These are phyloP conservation scores for Ceratocystis eucalypticola DNA, from an alignment of 2,329 filamentous ascomycete genomes.

Conservation along the genomic window DNA sequence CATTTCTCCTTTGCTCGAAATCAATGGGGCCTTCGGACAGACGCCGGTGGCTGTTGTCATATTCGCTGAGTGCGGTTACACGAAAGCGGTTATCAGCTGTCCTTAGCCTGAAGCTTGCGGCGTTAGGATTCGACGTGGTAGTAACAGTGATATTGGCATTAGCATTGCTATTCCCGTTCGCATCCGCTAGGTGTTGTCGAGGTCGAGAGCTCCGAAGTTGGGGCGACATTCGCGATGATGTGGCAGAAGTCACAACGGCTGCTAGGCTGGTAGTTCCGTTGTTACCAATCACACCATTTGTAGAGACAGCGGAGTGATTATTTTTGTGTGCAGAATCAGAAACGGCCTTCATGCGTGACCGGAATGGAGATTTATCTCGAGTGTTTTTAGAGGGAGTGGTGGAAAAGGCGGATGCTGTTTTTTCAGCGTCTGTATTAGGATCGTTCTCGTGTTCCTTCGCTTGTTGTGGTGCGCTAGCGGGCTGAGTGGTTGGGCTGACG, in stretches of 20 bases:
- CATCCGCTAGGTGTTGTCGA: constrained; percentile 62
- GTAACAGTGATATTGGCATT: background rate
- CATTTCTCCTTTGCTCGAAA: constrained; percentile 67
- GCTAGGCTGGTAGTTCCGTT: constrained; percentile 47
- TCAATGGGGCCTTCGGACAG: constrained; percentile 62
- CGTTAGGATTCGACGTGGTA: constrained; percentile 24
- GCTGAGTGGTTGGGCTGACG: background rate
- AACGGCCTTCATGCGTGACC: constrained; percentile 29
- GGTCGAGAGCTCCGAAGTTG: constrained; percentile 68
- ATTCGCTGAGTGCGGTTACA: constrained; percentile 7
- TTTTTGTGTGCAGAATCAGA: constrained; percentile 28
- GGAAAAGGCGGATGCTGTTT: background rate
- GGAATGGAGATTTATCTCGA: constrained; percentile 20
- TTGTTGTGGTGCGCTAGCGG: background rate
- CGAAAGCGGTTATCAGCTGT: constrained; percentile 41
- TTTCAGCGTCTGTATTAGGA: background rate
- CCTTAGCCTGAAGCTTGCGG: constrained; percentile 55
- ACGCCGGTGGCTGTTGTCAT: constrained; percentile 31
- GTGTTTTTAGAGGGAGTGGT: background rate
- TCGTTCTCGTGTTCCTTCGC: background rate
- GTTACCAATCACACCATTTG: background rate
- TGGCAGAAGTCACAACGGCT: constrained; percentile 53
- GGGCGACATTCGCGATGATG: constrained; percentile 61
- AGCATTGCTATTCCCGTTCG: constrained; percentile 27
- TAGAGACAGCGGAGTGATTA: constrained; percentile 32